Evolutionary conservation across 768 basidiomycete genomes (phyloP), one percentile per base, ranked within the genome.

Genomic region (Suillus luteus): DNA sequence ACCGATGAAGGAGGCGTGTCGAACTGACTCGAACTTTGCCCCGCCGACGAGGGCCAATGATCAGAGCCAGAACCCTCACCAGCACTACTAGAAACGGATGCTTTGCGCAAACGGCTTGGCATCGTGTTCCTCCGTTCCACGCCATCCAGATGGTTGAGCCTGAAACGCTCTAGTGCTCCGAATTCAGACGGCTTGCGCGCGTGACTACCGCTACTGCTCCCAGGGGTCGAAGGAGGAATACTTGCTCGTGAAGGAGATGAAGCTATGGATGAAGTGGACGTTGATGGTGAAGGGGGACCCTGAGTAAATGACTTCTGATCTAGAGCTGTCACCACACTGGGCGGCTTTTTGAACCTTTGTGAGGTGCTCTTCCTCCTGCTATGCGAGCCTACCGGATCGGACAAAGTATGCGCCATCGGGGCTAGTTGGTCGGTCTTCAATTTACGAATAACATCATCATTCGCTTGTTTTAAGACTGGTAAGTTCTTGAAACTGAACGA

Each of bases 401-500:
- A 82, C 64, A 93, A 79, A 7, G 92, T 81, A 67, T 94, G 91
- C 0, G 86, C 78, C 48, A 95, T 82, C 14, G 93, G 92, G 0
- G 85, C 79, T 78, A 95, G 85, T 70, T 94, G 93, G 67, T 98
- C 96, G 2, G 92, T 92, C 77, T 93, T 91, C 72, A 99, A 82
- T 77, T 98, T 97, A 65, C 93, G 88, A 69, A 99, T 97, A 68
- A 99, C 89, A 73, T 99, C 96, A 77, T 99, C 97, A 74, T 99
- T 99, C 19, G 94, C 95, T 77, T 98, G 95, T 79, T 99, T 99
- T 76, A 99, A 80, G 8, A 97, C 86, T 0, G 94, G 94, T 48
- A 98, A 76, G 73, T 99, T 99, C 83, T 98, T 98, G 85, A 95
- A 99, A 77, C 91, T 95, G 81, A 99, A 99, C 0, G 94, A 89